Evolutionary conservation across 1,284 basidiomycete species (phyloP).

Genomic region (Meira miltonrushii): DNA sequence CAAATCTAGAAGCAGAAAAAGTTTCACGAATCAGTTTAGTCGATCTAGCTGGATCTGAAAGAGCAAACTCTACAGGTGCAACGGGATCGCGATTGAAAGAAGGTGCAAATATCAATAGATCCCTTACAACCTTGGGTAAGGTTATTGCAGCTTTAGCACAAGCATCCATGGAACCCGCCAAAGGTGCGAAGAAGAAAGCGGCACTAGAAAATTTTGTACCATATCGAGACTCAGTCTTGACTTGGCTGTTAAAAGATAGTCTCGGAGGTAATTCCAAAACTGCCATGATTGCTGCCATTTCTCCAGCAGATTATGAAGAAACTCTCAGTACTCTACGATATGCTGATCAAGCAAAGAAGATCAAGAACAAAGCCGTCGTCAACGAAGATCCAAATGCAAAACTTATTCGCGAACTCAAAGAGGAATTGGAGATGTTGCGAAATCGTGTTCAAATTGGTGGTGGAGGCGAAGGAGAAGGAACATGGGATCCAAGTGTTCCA

Average conservation of each 20-base stretch:
- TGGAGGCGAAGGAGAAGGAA: constrained; percentile 60
- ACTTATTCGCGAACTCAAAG: constrained; percentile 94
- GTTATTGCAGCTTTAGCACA: constrained; percentile 46
- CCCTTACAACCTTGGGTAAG: constrained; percentile 33
- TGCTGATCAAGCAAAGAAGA: constrained; percentile 95
- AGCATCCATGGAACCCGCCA: constrained; percentile 29
- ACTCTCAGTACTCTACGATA: constrained; percentile 91
- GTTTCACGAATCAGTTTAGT: constrained; percentile 47
- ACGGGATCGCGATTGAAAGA: constrained; percentile 50
- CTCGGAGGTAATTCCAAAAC: constrained; percentile 52
- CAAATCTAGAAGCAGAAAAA: constrained; percentile 44
- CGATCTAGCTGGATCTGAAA: constrained; percentile 45
- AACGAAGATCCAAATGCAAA: constrained; percentile 99
- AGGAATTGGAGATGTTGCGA: constrained; percentile 70
- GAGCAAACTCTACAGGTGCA: constrained; percentile 51
- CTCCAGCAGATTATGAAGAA: constrained; percentile 96
- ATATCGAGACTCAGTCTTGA: constrained; percentile 45
- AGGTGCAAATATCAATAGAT: constrained; percentile 51
- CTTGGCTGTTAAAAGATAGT: constrained; percentile 55
- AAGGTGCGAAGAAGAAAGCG: constrained; percentile 32
- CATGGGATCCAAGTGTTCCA: constrained; percentile 81
- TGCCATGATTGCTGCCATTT: constrained; percentile 80
- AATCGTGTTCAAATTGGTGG: constrained; percentile 27
- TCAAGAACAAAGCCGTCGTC: constrained; percentile 98
- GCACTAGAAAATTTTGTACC: constrained; percentile 42